A percentile compares a stretch with the other conserved stretches of the same genome.
These are phyloP conservation scores for Psilocybe subaeruginosa DNA, from an alignment of 768 basidiomycete genomes.

Conservation along the genomic window DNA sequence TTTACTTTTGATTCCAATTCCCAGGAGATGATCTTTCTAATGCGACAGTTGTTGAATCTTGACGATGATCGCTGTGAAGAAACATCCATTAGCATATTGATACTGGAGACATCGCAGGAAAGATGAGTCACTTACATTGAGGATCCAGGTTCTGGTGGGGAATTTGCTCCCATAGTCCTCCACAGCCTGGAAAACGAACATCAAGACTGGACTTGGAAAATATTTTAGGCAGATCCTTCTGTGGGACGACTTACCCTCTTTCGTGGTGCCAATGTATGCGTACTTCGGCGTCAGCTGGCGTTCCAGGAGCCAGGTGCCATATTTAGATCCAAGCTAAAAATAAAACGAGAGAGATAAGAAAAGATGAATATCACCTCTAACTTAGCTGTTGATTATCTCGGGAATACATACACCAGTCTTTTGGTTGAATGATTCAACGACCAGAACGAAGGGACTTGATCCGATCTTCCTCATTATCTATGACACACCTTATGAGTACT, in stretches of 20 bases:
- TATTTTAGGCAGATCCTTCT: slow-evolving; percentile 2
- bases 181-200: slow-evolving; percentile 39
- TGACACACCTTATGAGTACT: neutral
- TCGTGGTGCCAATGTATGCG: slow-evolving; percentile 78
- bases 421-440: slow-evolving; percentile 86
- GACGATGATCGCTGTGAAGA: slow-evolving; percentile 46
- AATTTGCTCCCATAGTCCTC: slow-evolving; percentile 84
- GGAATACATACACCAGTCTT: slow-evolving; percentile 71
- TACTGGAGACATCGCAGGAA: slow-evolving; percentile 2
- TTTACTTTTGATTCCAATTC: neutral
- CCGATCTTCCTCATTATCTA: slow-evolving; percentile 74
- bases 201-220: slow-evolving; percentile 12
- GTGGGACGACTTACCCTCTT: slow-evolving; percentile 53
- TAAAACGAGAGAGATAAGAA: neutral
- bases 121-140: slow-evolving; percentile 52
- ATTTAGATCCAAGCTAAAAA: slow-evolving; percentile 72
- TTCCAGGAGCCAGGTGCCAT: slow-evolving; percentile 86
- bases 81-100: slow-evolving; percentile 18
- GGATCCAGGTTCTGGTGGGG: slow-evolving; percentile 81
- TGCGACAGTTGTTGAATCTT: slow-evolving; percentile 53
- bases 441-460: slow-evolving; percentile 73
- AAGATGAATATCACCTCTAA: no score
- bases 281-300: slow-evolving; percentile 80
- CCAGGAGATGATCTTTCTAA: slow-evolving; percentile 20
- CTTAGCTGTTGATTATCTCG: no score